Evolutionary conservation across 2,329 filamentous ascomycete species (phyloP).

Genomic region (Gliomastix tumulicola): DNA sequence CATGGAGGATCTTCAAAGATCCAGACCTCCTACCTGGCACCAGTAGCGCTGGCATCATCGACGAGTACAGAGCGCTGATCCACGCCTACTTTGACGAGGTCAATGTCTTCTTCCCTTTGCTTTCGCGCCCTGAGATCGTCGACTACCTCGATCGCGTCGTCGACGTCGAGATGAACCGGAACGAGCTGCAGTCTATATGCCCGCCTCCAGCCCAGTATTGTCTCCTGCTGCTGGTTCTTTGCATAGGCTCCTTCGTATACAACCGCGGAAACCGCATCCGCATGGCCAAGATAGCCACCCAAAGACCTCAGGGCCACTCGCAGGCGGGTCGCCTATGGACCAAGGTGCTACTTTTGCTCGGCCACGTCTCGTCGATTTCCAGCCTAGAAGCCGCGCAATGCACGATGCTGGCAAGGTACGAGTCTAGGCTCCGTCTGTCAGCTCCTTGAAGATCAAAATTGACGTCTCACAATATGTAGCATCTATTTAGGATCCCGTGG

Average conservation of each 20-base stretch:
- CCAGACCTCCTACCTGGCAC: too few relatives aligned
- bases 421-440: too few relatives aligned
- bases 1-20: not conserved
- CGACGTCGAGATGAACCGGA: too few relatives aligned
- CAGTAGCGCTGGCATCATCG: not conserved
- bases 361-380: slow-evolving; percentile 10
- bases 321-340: slow-evolving; percentile 9
- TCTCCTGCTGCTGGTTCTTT: slow-evolving; percentile 1
- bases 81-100: slow-evolving; percentile 13
- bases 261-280: not conserved
- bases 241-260: not conserved
- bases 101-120: slow-evolving; percentile 14
- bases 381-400: slow-evolving; percentile 15
- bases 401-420: slow-evolving; percentile 18
- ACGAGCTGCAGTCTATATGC: too few relatives aligned
- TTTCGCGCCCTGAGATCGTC: too few relatives aligned
- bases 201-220: not conserved
- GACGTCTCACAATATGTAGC: too few relatives aligned
- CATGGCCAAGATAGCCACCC: too few relatives aligned
- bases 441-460: too few relatives aligned
- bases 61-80: not conserved
- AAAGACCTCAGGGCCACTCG: too few relatives aligned
- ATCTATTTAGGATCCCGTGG: too few relatives aligned
- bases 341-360: slow-evolving; percentile 14
- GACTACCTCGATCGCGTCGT: slow-evolving; percentile 2